Evolutionary conservation across 306 rosid species (phyloP).

Genomic region (Hippophae tibetana): DNA sequence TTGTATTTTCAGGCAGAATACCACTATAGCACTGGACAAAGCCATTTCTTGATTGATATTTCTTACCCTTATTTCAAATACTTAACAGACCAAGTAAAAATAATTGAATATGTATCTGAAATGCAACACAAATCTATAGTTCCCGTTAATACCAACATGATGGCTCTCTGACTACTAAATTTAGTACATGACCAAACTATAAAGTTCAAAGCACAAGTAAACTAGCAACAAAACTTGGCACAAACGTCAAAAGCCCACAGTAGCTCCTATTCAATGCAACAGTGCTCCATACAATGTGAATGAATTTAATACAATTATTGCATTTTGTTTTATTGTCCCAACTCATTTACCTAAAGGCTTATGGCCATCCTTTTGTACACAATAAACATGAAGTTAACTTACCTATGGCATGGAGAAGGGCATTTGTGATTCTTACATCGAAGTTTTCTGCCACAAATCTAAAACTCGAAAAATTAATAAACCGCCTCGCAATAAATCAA

Average conservation of each 20-base stretch:
- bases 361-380: conserved; percentile 8
- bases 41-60: too few species aligned
- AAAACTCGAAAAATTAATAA: conserved; percentile 21
- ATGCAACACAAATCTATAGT: not conserved
- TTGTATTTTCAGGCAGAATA: not conserved
- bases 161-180: not conserved
- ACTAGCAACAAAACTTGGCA: not conserved
- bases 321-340: not conserved
- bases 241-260: not conserved
- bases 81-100: not conserved
- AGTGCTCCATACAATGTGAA: too few species aligned
- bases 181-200: not conserved
- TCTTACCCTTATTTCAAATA: too few species aligned
- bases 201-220: not conserved
- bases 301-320: not conserved
- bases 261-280: too few species aligned
- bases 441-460: conserved; percentile 86
- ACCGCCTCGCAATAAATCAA: not conserved
- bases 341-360: not conserved
- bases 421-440: conserved; percentile 94
- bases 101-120: not conserved
- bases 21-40: too few species aligned
- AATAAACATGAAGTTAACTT: conserved; percentile 19
- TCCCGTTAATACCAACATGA: not conserved
- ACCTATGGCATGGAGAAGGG: conserved; percentile 94